Conservation (phyloP, 1,284 basidiomycete species). For the Moesziomyces parantarcticus region DNA sequence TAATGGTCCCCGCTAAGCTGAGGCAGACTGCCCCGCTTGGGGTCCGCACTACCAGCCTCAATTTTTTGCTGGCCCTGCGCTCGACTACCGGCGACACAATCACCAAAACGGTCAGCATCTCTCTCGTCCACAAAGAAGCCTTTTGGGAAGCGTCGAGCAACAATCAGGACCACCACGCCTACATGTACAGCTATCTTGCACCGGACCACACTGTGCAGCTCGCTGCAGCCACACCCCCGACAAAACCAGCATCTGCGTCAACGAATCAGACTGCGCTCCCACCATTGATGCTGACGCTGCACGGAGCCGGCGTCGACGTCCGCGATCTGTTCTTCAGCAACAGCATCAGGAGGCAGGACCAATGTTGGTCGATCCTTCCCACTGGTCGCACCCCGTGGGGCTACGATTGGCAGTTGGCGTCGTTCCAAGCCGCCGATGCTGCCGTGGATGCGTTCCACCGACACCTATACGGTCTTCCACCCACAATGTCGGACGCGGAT, state of each 20-base stretch:
- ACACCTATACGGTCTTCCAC: constrained; percentile 25
- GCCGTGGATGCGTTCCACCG: constrained; percentile 72
- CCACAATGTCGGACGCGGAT: constrained; percentile 15
- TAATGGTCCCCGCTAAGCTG: constrained; percentile 14
- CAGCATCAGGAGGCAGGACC: constrained; percentile 73
- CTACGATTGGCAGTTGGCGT: constrained; percentile 85
- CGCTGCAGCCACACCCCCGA: constrained; percentile 47
- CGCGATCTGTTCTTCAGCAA: constrained; percentile 67
- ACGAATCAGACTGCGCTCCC: constrained; percentile 2
- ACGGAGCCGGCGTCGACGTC: constrained; percentile 81
- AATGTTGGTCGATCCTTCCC: constrained; percentile 79
- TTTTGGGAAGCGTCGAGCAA: constrained; percentile 25
- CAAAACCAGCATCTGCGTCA: not conserved
- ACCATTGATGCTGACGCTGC: constrained; percentile 78
- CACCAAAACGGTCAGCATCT: constrained; percentile 9
- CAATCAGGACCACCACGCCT: constrained; percentile 20
- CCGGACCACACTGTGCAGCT: constrained; percentile 13
- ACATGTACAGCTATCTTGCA: constrained; percentile 34
- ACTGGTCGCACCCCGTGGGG: constrained; percentile 76
- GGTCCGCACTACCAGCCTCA: not conserved
- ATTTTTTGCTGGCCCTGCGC: not conserved
- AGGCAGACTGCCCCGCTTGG: constrained; percentile 3
- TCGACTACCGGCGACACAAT: not conserved
- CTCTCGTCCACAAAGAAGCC: constrained; percentile 13
- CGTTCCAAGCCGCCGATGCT: constrained; percentile 75